Base-by-base conservation (phyloP, 306 rosid species). In the Acmispon strigosus region DNA sequence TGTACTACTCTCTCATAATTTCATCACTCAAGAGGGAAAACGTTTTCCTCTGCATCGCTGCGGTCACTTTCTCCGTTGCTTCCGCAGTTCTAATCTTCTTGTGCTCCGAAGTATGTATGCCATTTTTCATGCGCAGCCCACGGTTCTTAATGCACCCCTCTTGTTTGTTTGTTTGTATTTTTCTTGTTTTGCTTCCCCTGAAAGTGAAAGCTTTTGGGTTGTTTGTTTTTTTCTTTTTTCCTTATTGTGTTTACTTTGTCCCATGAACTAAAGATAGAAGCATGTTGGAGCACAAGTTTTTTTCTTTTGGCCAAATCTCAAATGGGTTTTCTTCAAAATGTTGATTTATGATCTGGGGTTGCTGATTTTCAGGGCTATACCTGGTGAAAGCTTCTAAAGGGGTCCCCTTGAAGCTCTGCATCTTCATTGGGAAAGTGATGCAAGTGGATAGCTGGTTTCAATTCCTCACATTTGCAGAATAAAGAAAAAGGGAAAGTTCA, bases 141-240 rank as follows among this genome's bases (percentile, higher is more conserved):
- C 80, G 80, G 61, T 84, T 80, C 73, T 57, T 76, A 61, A 73
- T 72, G 70, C 79, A 11, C 55, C 69, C 45, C 58, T 22, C 56
- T 69, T 73, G 64, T 73, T 79, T 84, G 68, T 80, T 69, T 83
- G 60, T 65, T 81, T 75, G 27, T 80, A 32, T 61, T 76, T 56
- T 76, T 76, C 74, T 76, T 76, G 62, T 72, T 70, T 73, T 55
- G 68, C 51, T 56, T 54, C 34, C 18, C 8, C 16, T 45, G 15
- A 78, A 55, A 71, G n/a, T 71, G 47, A 58, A 63, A 82, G 65
- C 69, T 75, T 70, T 59, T 78, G 18, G 22, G 13, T 57, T 22
- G 16, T 7, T 70, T 17, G 48, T 62, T 48, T 56, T 63, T 72
- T 50, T 6, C 2, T n/a, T 70, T 32, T 48, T 7, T 0, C 0